These are phyloP conservation scores for Yamadazyma sp. DNA, from an alignment of 1,139 yeast species.

Conservation along the genomic window DNA sequence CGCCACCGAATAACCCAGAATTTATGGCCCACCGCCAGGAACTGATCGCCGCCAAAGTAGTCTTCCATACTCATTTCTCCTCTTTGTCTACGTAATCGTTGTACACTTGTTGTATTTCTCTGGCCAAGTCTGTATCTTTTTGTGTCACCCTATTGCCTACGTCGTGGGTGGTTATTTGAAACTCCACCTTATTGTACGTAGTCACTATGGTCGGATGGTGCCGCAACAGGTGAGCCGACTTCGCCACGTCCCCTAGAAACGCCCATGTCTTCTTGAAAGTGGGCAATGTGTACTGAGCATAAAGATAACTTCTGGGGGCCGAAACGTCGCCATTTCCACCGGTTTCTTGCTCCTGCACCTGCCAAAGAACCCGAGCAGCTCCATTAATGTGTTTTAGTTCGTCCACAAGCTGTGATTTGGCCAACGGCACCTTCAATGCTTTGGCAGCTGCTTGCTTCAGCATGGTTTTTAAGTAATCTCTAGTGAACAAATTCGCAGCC, in stretches of 20 bases:
- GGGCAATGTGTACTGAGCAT: conserved; percentile 40
- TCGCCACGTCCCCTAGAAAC: conserved; percentile 62
- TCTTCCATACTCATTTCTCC: background rate
- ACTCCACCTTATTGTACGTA: conserved; percentile 58
- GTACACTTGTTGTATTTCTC: conserved; percentile 18
- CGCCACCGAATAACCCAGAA: too few species aligned
- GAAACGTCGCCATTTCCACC: conserved; percentile 4
- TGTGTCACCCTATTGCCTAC: conserved; percentile 52
- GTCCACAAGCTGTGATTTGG: background rate
- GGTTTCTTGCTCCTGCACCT: conserved; percentile 7
- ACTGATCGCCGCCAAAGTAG: too few species aligned
- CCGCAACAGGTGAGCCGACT: conserved; percentile 57
- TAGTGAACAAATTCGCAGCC: too few species aligned
- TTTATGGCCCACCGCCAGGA: too few species aligned
- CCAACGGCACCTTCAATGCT: background rate
- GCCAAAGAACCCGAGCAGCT: conserved; percentile 14
- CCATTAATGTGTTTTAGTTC: conserved; percentile 13
- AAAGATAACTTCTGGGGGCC: too few species aligned
- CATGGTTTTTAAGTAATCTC: too few species aligned
- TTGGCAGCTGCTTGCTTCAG: background rate
- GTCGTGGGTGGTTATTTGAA: conserved; percentile 72
- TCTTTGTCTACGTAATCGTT: conserved; percentile 2
- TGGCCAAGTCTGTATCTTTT: conserved; percentile 62
- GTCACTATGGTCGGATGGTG: conserved; percentile 77
- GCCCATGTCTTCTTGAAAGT: conserved; percentile 63